A percentile compares a stretch with the other conserved stretches of the same genome.
Conservation (phyloP, 2,329 filamentous ascomycete species). For the Xylaria sp. region DNA sequence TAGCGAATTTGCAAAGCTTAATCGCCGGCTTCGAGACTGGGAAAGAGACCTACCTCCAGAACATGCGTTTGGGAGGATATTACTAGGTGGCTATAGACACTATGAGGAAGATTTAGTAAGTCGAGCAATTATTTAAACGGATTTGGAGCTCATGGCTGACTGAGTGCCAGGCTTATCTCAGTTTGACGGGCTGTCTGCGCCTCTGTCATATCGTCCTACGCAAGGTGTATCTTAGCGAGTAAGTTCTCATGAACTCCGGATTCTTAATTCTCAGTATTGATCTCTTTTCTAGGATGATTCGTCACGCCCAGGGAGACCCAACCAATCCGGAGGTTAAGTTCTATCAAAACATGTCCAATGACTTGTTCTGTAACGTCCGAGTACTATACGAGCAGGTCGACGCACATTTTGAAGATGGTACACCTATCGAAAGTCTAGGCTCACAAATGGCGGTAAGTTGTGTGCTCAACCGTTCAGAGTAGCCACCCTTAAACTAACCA, state of each 20-base stretch:
- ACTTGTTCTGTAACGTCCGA: slow-evolving; percentile 62
- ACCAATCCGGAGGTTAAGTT: slow-evolving; percentile 50
- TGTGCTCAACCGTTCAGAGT: neutral
- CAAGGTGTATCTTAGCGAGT: slow-evolving; percentile 65
- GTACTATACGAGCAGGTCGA: slow-evolving; percentile 62
- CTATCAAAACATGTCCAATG: slow-evolving; percentile 57
- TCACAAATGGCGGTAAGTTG: slow-evolving; percentile 62
- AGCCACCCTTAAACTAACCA: slow-evolving; percentile 27
- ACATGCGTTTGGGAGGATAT: slow-evolving; percentile 59
- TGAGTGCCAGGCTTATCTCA: slow-evolving; percentile 62
- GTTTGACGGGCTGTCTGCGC: slow-evolving; percentile 65
- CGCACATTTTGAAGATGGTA: slow-evolving; percentile 60
- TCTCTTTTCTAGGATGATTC: slow-evolving; percentile 55
- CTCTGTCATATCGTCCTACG: slow-evolving; percentile 68
- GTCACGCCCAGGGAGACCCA: slow-evolving; percentile 54
- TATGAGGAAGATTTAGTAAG: slow-evolving; percentile 62
- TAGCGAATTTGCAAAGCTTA: slow-evolving; percentile 61
- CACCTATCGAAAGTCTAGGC: slow-evolving; percentile 61
- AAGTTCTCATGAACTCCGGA: slow-evolving; percentile 38
- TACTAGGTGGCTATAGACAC: slow-evolving; percentile 59
- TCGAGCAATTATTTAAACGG: neutral
- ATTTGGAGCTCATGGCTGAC: slow-evolving; percentile 27
- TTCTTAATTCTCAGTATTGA: slow-evolving; percentile 9
- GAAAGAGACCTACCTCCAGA: slow-evolving; percentile 60
- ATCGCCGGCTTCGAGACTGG: slow-evolving; percentile 58